Evolutionary conservation across 129 eudicot genomes (phyloP), one percentile per base, ranked within the genome.

Genomic region (Artemisia annua): DNA sequence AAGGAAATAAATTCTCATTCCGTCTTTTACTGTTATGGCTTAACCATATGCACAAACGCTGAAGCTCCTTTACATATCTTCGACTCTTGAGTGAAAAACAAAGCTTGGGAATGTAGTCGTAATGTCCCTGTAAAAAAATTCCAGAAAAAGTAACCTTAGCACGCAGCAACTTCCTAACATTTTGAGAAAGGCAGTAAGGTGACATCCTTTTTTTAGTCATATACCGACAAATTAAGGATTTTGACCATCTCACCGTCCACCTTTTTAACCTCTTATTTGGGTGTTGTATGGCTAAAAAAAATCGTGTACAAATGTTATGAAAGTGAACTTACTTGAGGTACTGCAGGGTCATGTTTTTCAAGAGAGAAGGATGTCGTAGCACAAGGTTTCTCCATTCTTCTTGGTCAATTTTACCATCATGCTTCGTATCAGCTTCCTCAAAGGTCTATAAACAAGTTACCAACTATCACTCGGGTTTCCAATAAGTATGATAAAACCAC

Each of bases 381-480:
- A 91, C 96, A 17, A 91, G 84, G 67, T 67, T 91, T 86, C 96
- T 86, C 97, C 97, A 91, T 62, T 91, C 97, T 83, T 88, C 96
- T 71, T 86, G 90, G 77, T 91, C 97, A 44, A 88, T 91, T 75
- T 85, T 91, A 16, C 97, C 97, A 32, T 91, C 97, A 74, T 91
- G 97, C 80, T 91, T 88, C 1, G 97, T 91, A 69, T 91, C 96
- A 6, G 97, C 95, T 88, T 91, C 97, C 67, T 87, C 97, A 78
- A 91, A 91, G 5, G 96, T 91, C 96, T 88, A 82, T 35, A 48
- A 61, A 68, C 22, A 19, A 74, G 35, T 52, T 51, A 63, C 24
- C 52, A 12, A 49, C 10, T 6, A 13, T 72, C 35, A 60, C 32
- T 22, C 10, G 9, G 48, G 28, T 72, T 15, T 51, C 13, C 7